Percentiles rank a stretch among this genome's conserved stretches.
Evolutionary conservation across 345 rosid species (phyloP).

Genomic region (Toxicodendron radicans): DNA sequence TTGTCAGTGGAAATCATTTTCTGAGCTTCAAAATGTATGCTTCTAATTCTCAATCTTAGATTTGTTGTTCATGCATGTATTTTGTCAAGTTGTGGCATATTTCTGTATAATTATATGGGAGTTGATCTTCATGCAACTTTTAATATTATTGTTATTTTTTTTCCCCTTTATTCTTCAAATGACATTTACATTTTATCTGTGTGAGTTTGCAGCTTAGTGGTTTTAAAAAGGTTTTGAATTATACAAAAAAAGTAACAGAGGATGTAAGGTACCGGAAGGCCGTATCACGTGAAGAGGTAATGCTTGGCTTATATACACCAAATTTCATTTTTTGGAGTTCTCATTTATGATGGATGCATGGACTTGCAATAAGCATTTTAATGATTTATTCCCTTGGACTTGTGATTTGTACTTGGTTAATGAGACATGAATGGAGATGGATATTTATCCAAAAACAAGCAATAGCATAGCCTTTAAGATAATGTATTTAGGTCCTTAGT

Average conservation of each 20-base stretch:
- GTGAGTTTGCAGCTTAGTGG: constrained; percentile 82
- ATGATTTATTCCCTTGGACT: neutral
- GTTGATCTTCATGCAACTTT: neutral
- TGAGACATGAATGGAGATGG: neutral
- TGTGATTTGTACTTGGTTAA: neutral
- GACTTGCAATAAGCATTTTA: neutral
- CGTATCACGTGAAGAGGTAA: constrained; percentile 97
- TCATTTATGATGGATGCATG: neutral
- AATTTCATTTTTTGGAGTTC: constrained; percentile 10
- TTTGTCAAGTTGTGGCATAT: neutral
- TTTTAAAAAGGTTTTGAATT: constrained; percentile 92
- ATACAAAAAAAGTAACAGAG: constrained; percentile 85
- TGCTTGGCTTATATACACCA: neutral
- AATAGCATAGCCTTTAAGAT: neutral
- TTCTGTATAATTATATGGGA: neutral
- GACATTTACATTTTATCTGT: neutral
- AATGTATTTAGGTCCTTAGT: neutral
- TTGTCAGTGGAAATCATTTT: constrained; percentile 89
- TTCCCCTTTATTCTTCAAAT: constrained; percentile 11
- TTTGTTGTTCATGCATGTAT: neutral
- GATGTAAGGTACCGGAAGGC: constrained; percentile 74
- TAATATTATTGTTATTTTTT: neutral
- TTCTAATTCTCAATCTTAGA: neutral
- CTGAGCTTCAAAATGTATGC: constrained; percentile 86
- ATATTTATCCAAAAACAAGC: too few species aligned